Percentiles rank a stretch among this genome's conserved stretches.
Conservation (phyloP, 75 land plant species). For the Pseudotsuga menziesii region DNA sequence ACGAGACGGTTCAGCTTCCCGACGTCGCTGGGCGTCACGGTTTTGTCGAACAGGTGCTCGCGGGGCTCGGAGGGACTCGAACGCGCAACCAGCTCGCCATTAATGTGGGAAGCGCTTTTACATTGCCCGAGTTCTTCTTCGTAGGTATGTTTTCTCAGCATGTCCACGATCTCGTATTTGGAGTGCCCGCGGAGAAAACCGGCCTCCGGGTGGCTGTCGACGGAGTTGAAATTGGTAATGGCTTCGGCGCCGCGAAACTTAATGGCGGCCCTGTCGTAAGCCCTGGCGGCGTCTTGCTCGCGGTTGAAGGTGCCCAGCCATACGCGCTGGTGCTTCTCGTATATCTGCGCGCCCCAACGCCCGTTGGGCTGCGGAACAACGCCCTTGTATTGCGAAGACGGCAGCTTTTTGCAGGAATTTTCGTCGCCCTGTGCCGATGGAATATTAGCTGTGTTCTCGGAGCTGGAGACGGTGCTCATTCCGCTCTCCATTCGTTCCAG, state of each 20-base stretch:
- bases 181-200: slow-evolving; percentile 17
- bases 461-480: not conserved
- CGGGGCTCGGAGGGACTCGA: not conserved
- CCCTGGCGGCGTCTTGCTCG: slow-evolving; percentile 43
- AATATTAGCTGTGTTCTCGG: not conserved
- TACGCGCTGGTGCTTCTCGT: slow-evolving; percentile 45
- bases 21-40: slow-evolving; percentile 22
- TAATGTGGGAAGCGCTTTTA: too few relatives aligned
- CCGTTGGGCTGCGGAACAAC: slow-evolving; percentile 56
- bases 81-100: not conserved
- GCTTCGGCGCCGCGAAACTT: slow-evolving; percentile 45
- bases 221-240: slow-evolving; percentile 34
- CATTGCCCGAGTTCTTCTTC: slow-evolving; percentile 23
- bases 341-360: slow-evolving; percentile 55
- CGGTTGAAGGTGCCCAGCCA: slow-evolving; percentile 53
- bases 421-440: not conserved
- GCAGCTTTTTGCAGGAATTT: not conserved
- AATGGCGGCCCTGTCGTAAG: slow-evolving; percentile 41
- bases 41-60: slow-evolving; percentile 17
- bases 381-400: slow-evolving; percentile 46
- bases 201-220: slow-evolving; percentile 14
- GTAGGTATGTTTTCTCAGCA: slow-evolving; percentile 38
- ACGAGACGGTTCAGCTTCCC: slow-evolving; percentile 24
- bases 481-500: not conserved
- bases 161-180: slow-evolving; percentile 39